Evolutionary conservation across 768 basidiomycete species (phyloP).

Genomic region (Pisolithus marmoratus): DNA sequence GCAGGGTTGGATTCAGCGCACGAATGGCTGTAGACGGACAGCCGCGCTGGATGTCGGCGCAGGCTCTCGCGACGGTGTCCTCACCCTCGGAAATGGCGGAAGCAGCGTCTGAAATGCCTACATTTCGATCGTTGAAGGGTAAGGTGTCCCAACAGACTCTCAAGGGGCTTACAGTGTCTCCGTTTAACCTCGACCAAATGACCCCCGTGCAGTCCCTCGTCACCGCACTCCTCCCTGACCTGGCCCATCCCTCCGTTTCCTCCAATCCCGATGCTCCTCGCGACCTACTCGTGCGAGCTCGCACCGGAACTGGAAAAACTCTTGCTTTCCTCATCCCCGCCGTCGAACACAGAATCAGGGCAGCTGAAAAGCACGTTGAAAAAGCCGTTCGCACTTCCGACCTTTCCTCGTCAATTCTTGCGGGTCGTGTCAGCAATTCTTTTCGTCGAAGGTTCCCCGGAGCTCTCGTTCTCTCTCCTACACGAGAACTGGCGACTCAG

Average conservation of each 20-base stretch:
- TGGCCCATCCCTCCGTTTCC: constrained; percentile 41
- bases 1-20: not conserved
- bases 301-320: constrained; percentile 88
- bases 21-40: not conserved
- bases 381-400: constrained; percentile 41
- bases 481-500: constrained; percentile 84
- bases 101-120: not conserved
- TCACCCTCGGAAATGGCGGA: not conserved
- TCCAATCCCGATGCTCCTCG: constrained; percentile 26
- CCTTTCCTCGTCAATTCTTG: constrained; percentile 26
- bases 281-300: constrained; percentile 82
- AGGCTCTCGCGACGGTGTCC: not conserved
- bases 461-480: constrained; percentile 80
- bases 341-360: constrained; percentile 66
- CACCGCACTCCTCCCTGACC: constrained; percentile 63
- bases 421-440: constrained; percentile 24
- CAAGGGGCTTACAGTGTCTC: constrained; percentile 53
- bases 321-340: constrained; percentile 85
- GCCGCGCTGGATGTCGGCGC: not conserved
- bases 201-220: constrained; percentile 80
- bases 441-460: constrained; percentile 54
- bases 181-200: constrained; percentile 69
- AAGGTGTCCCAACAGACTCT: constrained; percentile 38
- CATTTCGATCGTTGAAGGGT: constrained; percentile 35
- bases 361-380: constrained; percentile 42